Evolutionary conservation across 805 yeast genomes (phyloP).

Genomic region (Komagataella pastoris): DNA sequence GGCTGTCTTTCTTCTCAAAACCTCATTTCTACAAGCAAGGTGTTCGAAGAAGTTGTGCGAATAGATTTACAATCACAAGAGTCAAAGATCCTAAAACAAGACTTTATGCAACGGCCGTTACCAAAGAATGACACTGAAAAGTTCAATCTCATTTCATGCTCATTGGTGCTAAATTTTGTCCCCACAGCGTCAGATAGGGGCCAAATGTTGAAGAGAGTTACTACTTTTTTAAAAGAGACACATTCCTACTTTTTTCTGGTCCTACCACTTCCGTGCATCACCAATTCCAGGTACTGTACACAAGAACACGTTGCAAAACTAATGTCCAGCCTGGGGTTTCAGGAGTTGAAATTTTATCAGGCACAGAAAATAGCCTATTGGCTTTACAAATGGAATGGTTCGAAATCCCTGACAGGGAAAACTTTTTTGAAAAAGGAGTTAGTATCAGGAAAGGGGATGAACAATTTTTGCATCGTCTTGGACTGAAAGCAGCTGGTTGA

Average conservation of each 20-base stretch:
- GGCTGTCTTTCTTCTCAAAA: constrained; percentile 70
- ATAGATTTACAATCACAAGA: constrained; percentile 78
- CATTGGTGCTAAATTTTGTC: constrained; percentile 81
- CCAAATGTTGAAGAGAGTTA: constrained; percentile 53
- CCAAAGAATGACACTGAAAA: constrained; percentile 32
- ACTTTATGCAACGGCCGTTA: constrained; percentile 66
- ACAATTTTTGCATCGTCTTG: constrained; percentile 50
- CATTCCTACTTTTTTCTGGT: constrained; percentile 40
- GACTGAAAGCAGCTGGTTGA: background rate
- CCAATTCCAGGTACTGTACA: constrained; percentile 70
- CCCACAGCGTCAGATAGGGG: constrained; percentile 64
- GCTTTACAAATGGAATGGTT: constrained; percentile 39
- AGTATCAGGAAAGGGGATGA: constrained; percentile 42
- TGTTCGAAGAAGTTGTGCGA: constrained; percentile 38
- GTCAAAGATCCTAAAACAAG: constrained; percentile 60
- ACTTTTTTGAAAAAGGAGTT: constrained; percentile 31
- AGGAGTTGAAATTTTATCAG: constrained; percentile 29
- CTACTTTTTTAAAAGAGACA: constrained; percentile 36
- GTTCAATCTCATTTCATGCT: constrained; percentile 65
- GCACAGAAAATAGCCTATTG: constrained; percentile 67
- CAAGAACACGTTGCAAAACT: constrained; percentile 26
- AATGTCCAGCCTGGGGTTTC: constrained; percentile 50
- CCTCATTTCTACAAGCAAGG: constrained; percentile 43
- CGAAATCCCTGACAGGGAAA: constrained; percentile 4
- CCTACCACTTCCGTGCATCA: constrained; percentile 76